Evolutionary conservation across 371 early-diverging fungal genomes (phyloP).

Genomic region (Syncephalastrum monosporum): DNA sequence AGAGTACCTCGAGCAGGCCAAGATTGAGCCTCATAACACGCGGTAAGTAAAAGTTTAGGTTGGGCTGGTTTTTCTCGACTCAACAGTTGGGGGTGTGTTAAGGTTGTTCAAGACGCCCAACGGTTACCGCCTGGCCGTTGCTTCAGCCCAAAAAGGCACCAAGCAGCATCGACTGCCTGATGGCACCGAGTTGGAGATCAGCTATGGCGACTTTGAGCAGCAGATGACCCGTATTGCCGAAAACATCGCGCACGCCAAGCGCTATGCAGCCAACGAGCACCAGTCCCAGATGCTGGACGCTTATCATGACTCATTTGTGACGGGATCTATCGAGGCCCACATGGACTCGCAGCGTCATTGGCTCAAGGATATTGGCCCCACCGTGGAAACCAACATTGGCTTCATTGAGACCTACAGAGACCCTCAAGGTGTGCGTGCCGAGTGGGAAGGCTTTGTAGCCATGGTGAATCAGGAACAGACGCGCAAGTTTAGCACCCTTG

Average conservation of each 20-base stretch:
- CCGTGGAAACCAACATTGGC: conserved; percentile 57
- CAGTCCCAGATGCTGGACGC: conserved; percentile 54
- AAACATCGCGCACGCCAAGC: conserved; percentile 43
- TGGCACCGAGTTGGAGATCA: conserved; percentile 39
- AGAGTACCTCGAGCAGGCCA: conserved; percentile 37
- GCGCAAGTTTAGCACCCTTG: conserved; percentile 52
- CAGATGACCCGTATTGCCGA: conserved; percentile 45
- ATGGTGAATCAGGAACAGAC: conserved; percentile 68
- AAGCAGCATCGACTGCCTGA: conserved; percentile 23
- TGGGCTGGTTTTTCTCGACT: not conserved
- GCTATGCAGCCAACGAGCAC: conserved; percentile 51
- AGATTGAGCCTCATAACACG: conserved; percentile 39
- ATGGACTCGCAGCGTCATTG: conserved; percentile 59
- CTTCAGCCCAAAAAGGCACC: conserved; percentile 38
- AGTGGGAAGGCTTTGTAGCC: conserved; percentile 69
- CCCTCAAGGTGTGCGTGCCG: conserved; percentile 66
- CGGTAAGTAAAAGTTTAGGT: conserved; percentile 13
- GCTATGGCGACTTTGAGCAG: conserved; percentile 49
- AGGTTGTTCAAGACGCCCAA: conserved; percentile 45
- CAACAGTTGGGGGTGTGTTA: too few relatives aligned
- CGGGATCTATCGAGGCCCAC: conserved; percentile 59
- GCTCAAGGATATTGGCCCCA: conserved; percentile 61
- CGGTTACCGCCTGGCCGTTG: conserved; percentile 26
- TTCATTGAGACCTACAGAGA: conserved; percentile 61
- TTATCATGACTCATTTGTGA: conserved; percentile 50